Base-by-base conservation (phyloP, 192 early-diverging fungal species). In the Backusella psychrophila region DNA sequence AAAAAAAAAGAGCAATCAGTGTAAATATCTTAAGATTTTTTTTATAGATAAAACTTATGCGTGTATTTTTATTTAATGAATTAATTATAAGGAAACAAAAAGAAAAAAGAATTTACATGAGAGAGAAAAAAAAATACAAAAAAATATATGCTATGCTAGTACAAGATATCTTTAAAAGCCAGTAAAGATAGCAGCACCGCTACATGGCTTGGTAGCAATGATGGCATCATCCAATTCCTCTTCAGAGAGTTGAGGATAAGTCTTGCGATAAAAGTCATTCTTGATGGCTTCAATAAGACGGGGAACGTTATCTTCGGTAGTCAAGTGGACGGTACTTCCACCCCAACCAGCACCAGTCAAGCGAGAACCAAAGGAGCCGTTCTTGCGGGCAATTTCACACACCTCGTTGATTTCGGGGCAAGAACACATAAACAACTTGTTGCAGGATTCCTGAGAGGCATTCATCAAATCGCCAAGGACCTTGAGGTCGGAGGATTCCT, bases 321-420 rank as follows among this genome's bases (percentile, higher is more conserved):
- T 90, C 42, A 97, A 82, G 56, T 90, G 90, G 23, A 97, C 96
- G 0, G 94, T 92, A 81, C 94, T 94, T 68, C 81, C 94, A 59
- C 94, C 94, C 95, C 95, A 97, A 14, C 97, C 97, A 46, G 97
- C 97, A 15, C 97, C 96, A 4, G 96, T 97, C 56, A 98, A 86
- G 33, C 96, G 84, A 34, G 94, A 93, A 29, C 96, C 96, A 71
- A 88, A 83, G 9, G 95, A 90, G 7, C 96, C 96, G 15, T 89
- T 79, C 11, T 75, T 75, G 41, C 87, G 87, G 36, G 90, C 91
- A 77, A 95, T 78, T 1, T 53, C 46, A 23, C 90, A 90, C 14
- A 98, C 72, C 52, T 94, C 91, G 69, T 98, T 94, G 21, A 98
- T 68, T 80, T 98, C 96, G 35, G 84, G 78, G 71, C 94, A 94